A percentile compares a stretch with the other conserved stretches of the same genome.
phyloP scores from a whole-genome alignment of 225 moss, liverwort and hornwort genomes.

The Sphagnum tenellum region DNA sequence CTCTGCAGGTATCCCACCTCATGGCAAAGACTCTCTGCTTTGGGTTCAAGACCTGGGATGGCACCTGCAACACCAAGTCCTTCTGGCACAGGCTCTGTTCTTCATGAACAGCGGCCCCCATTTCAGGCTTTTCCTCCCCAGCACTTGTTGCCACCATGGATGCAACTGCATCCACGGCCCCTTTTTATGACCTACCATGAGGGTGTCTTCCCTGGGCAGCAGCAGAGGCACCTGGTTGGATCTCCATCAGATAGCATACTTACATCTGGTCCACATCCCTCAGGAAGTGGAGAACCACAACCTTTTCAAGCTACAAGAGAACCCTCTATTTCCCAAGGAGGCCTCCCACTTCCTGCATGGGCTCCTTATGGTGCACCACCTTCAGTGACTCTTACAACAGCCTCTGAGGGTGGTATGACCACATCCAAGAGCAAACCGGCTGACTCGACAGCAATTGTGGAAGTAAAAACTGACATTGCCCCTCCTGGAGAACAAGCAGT shows the following conservation, averaged over 20 bases:
- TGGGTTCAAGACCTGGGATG: conserved; percentile 19
- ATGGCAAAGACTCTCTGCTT: conserved; percentile 6
- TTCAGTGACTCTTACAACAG: conserved; percentile 14
- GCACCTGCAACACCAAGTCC: conserved; percentile 13
- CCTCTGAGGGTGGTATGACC: conserved; percentile 10
- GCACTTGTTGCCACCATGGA: conserved; percentile 34
- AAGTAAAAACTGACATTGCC: conserved; percentile 11
- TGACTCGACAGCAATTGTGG: not conserved
- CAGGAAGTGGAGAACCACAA: conserved; percentile 20
- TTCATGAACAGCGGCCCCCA: conserved; percentile 13
- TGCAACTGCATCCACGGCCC: conserved; percentile 37
- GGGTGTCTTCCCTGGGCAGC: conserved; percentile 30
- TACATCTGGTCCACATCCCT: conserved; percentile 24
- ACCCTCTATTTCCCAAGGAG: conserved; percentile 19
- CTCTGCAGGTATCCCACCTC: conserved; percentile 19
- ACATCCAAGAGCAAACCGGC: conserved; percentile 18
- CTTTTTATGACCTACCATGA: conserved; percentile 25
- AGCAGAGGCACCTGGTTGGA: conserved; percentile 20
- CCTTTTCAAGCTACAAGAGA: conserved; percentile 38
- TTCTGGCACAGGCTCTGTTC: conserved; percentile 17
- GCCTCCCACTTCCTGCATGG: conserved; percentile 40
- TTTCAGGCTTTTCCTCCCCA: conserved; percentile 29
- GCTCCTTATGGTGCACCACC: conserved; percentile 24
- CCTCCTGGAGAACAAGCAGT: conserved; percentile 12
- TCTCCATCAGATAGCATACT: conserved; percentile 35